Evolutionary conservation across 2,329 filamentous ascomycete species (phyloP).

Genomic region (Cytospora piceae): DNA sequence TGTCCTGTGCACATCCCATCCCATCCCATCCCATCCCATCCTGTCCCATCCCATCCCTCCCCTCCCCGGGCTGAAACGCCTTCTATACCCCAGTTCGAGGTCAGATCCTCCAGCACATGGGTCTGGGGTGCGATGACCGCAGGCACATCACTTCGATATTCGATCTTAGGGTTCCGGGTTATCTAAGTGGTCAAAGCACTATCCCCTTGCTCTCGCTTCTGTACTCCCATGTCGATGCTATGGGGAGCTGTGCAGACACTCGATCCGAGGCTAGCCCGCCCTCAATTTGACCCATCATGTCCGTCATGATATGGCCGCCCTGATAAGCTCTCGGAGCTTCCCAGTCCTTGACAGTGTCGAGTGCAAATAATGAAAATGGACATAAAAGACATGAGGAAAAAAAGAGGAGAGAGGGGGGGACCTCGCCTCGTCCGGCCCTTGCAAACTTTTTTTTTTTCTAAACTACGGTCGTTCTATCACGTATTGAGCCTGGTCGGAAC

Average conservation of each 20-base stretch:
- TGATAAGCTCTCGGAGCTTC: conserved; percentile 45
- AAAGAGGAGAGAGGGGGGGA: conserved; percentile 33
- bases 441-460: conserved; percentile 42
- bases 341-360: conserved; percentile 52
- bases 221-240: conserved; percentile 27
- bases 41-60: not conserved
- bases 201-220: conserved; percentile 31
- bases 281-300: conserved; percentile 28
- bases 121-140: conserved; percentile 20
- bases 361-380: conserved; percentile 33
- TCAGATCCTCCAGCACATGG: conserved; percentile 12
- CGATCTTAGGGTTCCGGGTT: conserved; percentile 23
- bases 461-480: conserved; percentile 44
- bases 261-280: conserved; percentile 20
- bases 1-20: not conserved
- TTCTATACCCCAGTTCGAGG: conserved; percentile 7
- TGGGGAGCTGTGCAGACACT: conserved; percentile 1
- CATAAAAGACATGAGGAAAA: conserved; percentile 42
- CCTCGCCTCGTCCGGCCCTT: conserved; percentile 14
- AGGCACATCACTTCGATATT: conserved; percentile 26
- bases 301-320: conserved; percentile 31
- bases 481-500: conserved; percentile 36
- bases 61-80: conserved; percentile 5
- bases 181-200: conserved; percentile 27
- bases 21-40: not conserved